Evolutionary conservation across 495 filamentous ascomycete genomes (phyloP), one percentile per base, ranked within the genome.

Genomic region (Penicillium steckii): DNA sequence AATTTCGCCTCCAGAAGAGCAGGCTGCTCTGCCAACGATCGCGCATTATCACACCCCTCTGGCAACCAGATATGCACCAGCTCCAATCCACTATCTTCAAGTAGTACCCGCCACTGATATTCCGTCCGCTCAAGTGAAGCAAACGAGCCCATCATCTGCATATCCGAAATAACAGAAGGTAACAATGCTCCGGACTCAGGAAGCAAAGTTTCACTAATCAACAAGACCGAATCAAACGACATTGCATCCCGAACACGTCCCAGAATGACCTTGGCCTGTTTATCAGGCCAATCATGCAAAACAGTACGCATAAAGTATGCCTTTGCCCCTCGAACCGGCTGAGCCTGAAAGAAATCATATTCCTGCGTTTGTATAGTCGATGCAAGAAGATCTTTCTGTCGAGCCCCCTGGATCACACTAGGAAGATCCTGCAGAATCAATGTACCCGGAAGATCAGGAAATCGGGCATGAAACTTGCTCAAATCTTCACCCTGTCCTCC

Each of bases 351-450:
- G 53, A 82, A 77, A 52, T 82, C 70, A 53, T 84, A 64, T 0
- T 44, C 44, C 45, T 74, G 65, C 4, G 56, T 44, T 45, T 72
- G 62, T 41, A 80, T 60, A 0, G 57, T 55, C 8, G 52, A 8
- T 24, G 38, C 47, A 6, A 69, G 47, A 33, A 8, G 38, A 15
- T 44, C 46, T 29, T n/a, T 37, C 15, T 37, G 5, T 6, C 52
- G 68, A 38, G 13, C 76, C 46, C 35, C 57, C 2, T 66, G 69
- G 1, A 82, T 50, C 0, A 67, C 76, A 30, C 55, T 65, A 4
- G 64, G 61, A 3, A 69, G 32, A 35, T 79, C 84, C 55, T 86
- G 80, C n/a, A 85, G 76, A 5, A 85, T 62, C 52, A 84, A 82
- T 40, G 67, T 62, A 7, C 49, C 55, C 3, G 52, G 52, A 45